A percentile compares a stretch with the other conserved stretches of the same genome.
Evolutionary conservation across 2,329 filamentous ascomycete genomes (phyloP).

Genomic region (Thyridium curvatum): DNA sequence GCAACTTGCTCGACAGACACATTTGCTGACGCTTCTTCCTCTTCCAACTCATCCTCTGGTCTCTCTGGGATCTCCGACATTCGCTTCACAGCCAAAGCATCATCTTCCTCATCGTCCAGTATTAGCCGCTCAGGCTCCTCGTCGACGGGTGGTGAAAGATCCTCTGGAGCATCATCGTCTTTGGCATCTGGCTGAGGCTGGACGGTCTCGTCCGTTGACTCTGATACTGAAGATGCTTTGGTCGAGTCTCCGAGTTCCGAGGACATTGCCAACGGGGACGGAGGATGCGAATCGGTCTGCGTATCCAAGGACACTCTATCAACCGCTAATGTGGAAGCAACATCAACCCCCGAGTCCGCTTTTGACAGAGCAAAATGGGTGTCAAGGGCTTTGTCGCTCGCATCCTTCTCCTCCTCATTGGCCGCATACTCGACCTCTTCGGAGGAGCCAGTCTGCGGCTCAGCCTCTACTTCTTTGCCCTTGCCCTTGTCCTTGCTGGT

Average conservation of each 20-base stretch:
- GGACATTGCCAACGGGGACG: slow-evolving; percentile 45
- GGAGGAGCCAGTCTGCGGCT: slow-evolving; percentile 14
- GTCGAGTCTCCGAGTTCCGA: slow-evolving; percentile 55
- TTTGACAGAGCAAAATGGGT: slow-evolving; percentile 34
- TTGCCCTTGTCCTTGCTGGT: slow-evolving; percentile 3
- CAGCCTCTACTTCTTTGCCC: slow-evolving; percentile 30
- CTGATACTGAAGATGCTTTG: slow-evolving; percentile 57
- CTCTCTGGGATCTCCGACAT: not conserved
- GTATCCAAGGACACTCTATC: slow-evolving; percentile 42
- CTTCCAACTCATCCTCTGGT: not conserved
- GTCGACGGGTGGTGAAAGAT: not conserved
- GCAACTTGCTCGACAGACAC: not conserved
- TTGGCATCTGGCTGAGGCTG: slow-evolving; percentile 17
- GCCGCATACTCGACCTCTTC: slow-evolving; percentile 16
- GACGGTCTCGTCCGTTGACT: slow-evolving; percentile 55
- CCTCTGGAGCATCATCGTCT: slow-evolving; percentile 6
- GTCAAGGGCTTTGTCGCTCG: slow-evolving; percentile 15
- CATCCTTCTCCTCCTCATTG: slow-evolving; percentile 5
- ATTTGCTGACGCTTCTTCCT: not conserved
- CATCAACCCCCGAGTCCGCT: slow-evolving; percentile 48
- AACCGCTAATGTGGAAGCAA: slow-evolving; percentile 38
- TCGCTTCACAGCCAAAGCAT: too few species aligned
- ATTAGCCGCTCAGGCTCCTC: not conserved
- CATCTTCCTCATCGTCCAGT: slow-evolving; percentile 1
- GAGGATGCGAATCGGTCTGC: slow-evolving; percentile 49